These are phyloP conservation scores for Diaporthe amygdali DNA, from an alignment of 2,329 filamentous ascomycete genomes.

Conservation along the genomic window DNA sequence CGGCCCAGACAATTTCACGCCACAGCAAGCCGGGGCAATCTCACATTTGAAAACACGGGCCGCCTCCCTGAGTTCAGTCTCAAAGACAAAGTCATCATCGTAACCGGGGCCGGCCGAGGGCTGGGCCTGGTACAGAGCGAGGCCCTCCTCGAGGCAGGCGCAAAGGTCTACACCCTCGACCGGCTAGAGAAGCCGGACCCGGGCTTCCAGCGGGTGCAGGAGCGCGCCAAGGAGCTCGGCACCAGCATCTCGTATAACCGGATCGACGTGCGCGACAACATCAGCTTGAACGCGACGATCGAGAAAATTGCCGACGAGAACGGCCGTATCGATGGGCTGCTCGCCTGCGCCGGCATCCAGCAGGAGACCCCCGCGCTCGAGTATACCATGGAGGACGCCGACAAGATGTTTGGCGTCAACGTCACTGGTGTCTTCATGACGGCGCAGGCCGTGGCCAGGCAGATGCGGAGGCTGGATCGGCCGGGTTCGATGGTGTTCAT, in stretches of 20 bases:
- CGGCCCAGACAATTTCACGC: conserved; percentile 9
- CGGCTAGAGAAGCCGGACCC: conserved; percentile 59
- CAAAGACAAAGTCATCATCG: conserved; percentile 73
- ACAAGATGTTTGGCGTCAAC: conserved; percentile 84
- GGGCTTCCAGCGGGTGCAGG: conserved; percentile 69
- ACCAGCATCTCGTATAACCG: conserved; percentile 76
- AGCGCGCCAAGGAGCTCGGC: conserved; percentile 68
- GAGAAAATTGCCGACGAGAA: conserved; percentile 71
- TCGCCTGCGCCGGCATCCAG: conserved; percentile 75
- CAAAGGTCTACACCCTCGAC: conserved; percentile 71
- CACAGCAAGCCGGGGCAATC: not conserved
- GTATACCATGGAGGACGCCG: conserved; percentile 75
- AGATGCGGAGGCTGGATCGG: conserved; percentile 66
- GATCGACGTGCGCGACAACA: conserved; percentile 79
- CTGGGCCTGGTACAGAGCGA: conserved; percentile 80
- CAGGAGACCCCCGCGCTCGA: conserved; percentile 85
- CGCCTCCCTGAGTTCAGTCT: conserved; percentile 77
- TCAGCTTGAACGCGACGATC: conserved; percentile 69
- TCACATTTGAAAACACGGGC: conserved; percentile 17
- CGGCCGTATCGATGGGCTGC: conserved; percentile 78
- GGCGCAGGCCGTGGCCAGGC: conserved; percentile 83
- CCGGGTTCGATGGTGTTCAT: conserved; percentile 70
- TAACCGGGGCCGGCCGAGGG: conserved; percentile 79
- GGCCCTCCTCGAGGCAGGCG: conserved; percentile 80
- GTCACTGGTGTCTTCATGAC: conserved; percentile 87